Percentiles rank a stretch among this genome's conserved stretches.
phyloP scores from a whole-genome alignment of 257 asterid genomes.

The Fraxinus americana region DNA sequence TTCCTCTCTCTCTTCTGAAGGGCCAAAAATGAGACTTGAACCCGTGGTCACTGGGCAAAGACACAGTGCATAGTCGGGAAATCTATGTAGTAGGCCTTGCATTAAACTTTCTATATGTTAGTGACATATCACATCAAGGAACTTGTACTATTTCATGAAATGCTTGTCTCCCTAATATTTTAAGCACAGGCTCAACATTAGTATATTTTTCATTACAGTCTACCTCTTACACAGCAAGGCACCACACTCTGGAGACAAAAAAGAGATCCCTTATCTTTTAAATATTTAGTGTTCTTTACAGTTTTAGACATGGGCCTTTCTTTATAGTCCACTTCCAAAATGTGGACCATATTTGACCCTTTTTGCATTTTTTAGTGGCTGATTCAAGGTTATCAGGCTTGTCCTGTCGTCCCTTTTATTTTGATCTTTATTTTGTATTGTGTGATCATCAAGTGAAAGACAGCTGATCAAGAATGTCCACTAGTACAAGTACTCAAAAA shows the following conservation, averaged over 20 bases:
- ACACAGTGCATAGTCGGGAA: neutral
- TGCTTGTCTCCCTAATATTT: neutral
- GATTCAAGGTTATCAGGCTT: slow-evolving; percentile 42
- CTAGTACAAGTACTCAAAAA: slow-evolving; percentile 18
- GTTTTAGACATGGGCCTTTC: slow-evolving; percentile 34
- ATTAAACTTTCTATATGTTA: neutral
- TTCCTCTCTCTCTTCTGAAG: neutral
- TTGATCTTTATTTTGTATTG: neutral
- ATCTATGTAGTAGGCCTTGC: neutral
- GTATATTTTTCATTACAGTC: neutral
- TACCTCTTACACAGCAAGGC: neutral
- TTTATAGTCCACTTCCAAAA: slow-evolving; percentile 41
- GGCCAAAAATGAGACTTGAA: too few species aligned
- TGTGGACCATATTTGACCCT: slow-evolving; percentile 36
- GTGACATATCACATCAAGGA: neutral
- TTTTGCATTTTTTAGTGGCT: slow-evolving; percentile 41
- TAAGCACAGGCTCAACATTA: neutral
- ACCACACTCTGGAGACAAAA: slow-evolving; percentile 5
- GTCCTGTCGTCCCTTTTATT: slow-evolving; percentile 24
- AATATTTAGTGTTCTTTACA: slow-evolving; percentile 20
- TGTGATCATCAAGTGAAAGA: slow-evolving; percentile 11
- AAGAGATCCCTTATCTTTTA: slow-evolving; percentile 9
- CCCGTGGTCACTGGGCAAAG: too few species aligned
- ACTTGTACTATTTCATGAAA: neutral
- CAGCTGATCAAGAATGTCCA: slow-evolving; percentile 24